phyloP scores from a whole-genome alignment of 2,329 filamentous ascomycete genomes.

The Ophiostoma montium region DNA sequence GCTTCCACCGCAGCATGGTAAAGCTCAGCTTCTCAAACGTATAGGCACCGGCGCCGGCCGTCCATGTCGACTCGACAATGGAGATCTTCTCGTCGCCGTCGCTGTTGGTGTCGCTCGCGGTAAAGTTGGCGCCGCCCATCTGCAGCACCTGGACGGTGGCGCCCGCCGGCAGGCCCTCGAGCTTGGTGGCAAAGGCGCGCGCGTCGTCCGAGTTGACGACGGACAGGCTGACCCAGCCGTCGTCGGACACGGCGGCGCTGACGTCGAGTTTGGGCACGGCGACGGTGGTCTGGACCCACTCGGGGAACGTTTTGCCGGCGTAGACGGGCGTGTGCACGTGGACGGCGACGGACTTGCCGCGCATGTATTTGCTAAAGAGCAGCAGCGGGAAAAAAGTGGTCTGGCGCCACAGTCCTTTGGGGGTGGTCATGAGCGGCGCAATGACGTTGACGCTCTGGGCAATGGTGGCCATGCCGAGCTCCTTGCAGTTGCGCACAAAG shows the following conservation, averaged over 20 bases:
- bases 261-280: conserved; percentile 52
- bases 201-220: conserved; percentile 60
- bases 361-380: conserved; percentile 59
- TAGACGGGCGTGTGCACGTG: conserved; percentile 53
- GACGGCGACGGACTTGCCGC: conserved; percentile 51
- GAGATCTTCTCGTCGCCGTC: not conserved
- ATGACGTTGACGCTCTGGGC: conserved; percentile 70
- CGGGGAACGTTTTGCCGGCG: conserved; percentile 49
- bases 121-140: conserved; percentile 1
- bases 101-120: conserved; percentile 2
- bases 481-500: conserved; percentile 55
- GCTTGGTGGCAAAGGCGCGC: conserved; percentile 41
- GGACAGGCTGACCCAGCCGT: conserved; percentile 49
- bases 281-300: conserved; percentile 49
- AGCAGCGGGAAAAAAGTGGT: conserved; percentile 63
- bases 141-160: conserved; percentile 4
- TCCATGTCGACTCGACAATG: not conserved
- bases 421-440: conserved; percentile 58
- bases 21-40: not conserved
- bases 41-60: not conserved
- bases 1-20: not conserved
- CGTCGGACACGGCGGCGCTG: conserved; percentile 39
- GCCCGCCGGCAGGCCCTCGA: conserved; percentile 28
- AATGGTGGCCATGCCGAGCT: conserved; percentile 66
- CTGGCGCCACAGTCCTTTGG: conserved; percentile 43